Evolutionary conservation across 202 grass and related monocot genomes (phyloP).

Genomic region (Setaria italica): DNA sequence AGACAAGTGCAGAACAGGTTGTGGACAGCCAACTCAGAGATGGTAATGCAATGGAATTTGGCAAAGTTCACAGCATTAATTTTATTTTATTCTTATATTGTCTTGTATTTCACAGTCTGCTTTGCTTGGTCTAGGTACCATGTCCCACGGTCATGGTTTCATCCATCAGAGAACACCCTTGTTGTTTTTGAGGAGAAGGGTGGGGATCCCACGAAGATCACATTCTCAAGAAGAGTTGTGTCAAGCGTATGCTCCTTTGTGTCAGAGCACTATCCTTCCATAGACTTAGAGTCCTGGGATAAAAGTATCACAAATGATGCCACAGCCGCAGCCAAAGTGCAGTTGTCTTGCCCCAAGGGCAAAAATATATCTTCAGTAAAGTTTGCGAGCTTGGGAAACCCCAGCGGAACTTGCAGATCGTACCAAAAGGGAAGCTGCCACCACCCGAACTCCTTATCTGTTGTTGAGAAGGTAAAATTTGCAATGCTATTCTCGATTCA

Average conservation of each 20-base stretch:
- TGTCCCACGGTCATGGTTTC: conserved; percentile 93
- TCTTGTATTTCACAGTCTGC: conserved; percentile 37
- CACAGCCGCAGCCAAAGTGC: conserved; percentile 42
- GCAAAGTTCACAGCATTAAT: neutral
- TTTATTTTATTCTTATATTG: conserved; percentile 17
- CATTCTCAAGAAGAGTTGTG: conserved; percentile 71
- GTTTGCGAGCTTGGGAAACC: conserved; percentile 87
- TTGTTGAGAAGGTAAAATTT: conserved; percentile 78
- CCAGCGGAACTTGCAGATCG: conserved; percentile 67
- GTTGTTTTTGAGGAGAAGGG: conserved; percentile 93
- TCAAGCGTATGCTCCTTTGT: conserved; percentile 67
- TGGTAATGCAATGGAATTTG: conserved; percentile 60
- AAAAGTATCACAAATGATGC: conserved; percentile 33
- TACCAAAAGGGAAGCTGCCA: conserved; percentile 80
- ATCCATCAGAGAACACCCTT: conserved; percentile 75
- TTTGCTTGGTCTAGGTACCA: conserved; percentile 79
- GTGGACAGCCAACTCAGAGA: conserved; percentile 87
- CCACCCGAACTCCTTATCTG: conserved; percentile 59
- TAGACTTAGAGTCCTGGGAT: conserved; percentile 59
- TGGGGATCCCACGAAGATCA: conserved; percentile 84
- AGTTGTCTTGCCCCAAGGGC: conserved; percentile 68
- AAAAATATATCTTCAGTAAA: conserved; percentile 69
- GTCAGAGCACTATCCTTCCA: conserved; percentile 68
- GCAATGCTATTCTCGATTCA: neutral
- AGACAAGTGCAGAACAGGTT: conserved; percentile 84